Evolutionary conservation across 2,329 filamentous ascomycete species (phyloP), one percentile per base, ranked within the genome.

Genomic region (Beauveria varroae): DNA sequence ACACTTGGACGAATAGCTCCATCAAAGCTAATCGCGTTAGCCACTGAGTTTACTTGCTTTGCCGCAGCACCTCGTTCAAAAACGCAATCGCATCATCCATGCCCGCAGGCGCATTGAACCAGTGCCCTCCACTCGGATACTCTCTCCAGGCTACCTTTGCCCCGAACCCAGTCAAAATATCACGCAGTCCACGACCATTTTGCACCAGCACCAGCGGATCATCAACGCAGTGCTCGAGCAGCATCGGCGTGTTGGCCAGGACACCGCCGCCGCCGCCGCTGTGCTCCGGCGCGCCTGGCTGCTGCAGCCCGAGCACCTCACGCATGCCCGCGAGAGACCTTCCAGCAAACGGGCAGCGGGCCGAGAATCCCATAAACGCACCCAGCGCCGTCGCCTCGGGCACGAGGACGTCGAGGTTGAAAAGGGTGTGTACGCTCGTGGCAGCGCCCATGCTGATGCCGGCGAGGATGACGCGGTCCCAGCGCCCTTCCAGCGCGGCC

Each of bases 361-460:
- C 72, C 7, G 73, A 73, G 28, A 78, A 74, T 0, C 74, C 76
- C 41, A 80, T 44, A 52, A 76, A 74, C 0, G 72, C 76, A 3
- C 66, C 70, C 1, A 72, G 62, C 3, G 65, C 37, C 6, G 46
- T 12, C 34, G 12, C 47, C 18, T 28, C 60, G 0, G 43, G 62
- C 3, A 47, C 44, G 2, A 69, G 69, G 0, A 72, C 47, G 2
- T 66, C 60, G 8, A 78, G 62, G 50, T 72, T 74, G 43, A 79
- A 68, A 1, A 79, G 64, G 3, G 71, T 68, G 43, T 76, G 73
- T 1, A 72, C 67, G 26, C 71, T 68, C 5, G 77, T 77, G 0
- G 78, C 76, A 2, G 70, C 76, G 22, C 78, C 79, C 70, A 78
- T 76, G 59, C 77, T 78, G 57, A 81, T 78, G 0, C 79, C 78